Evolutionary conservation across 768 basidiomycete species (phyloP), one percentile per base, ranked within the genome.

Genomic region (Mycena venus): DNA sequence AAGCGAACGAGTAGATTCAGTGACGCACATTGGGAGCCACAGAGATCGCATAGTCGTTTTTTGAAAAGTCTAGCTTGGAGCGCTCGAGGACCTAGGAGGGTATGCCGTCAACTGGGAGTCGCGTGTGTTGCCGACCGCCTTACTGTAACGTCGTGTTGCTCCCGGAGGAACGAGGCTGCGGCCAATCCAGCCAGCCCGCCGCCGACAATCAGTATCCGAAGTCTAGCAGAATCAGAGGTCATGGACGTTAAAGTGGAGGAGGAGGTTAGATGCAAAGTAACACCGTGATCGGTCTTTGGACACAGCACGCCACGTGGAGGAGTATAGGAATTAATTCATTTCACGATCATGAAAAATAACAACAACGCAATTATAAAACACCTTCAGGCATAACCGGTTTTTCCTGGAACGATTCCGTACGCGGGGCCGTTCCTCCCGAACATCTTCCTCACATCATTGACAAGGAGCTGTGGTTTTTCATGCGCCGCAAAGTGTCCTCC

Each of bases 401-500:
- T 79, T 27, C 77, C 78, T 11, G 64, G 70, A 14, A 81, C 79
- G 44, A 80, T 71, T 11, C 80, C 80, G 73, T 75, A 82, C 7
- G 79, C 79, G 25, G 79, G 78, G 0, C 81, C 80, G 21, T 53
- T 82, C 61, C 80, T 85, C 27, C 82, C 84, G 68, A 88, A 90
- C 87, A 89, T 88, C 75, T 76, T 83, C 40, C 85, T 77, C 44
- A 90, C 47, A 72, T 89, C 89, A 2, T 72, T 80, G 4, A 80
- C 88, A 27, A 90, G 78, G 0, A 76, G 75, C 12, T 77, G 62
- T 10, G 81, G 82, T 21, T 68, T 59, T 56, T 83, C 82, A 53
- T 81, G 73, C 0, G 88, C 81, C 4, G 87, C 85, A 78, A 90
- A 90, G 76, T 89, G 89, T 0, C 89, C 88, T 1, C 89, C 88